A percentile compares a stretch with the other conserved stretches of the same genome.
These are phyloP conservation scores for Kodamaea laetipori DNA, from an alignment of 805 yeast genomes.

Conservation along the genomic window DNA sequence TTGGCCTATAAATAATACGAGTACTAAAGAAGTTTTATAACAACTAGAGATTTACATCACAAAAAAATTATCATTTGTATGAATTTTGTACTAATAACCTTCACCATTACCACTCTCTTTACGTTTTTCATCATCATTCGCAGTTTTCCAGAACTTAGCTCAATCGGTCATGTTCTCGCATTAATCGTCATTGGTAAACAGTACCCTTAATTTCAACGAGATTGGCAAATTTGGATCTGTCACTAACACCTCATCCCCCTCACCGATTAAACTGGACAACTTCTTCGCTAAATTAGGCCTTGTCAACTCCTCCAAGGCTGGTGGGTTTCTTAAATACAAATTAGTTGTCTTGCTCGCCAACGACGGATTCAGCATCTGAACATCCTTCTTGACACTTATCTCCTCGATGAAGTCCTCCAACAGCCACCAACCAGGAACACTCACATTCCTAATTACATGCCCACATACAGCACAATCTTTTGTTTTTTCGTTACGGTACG, in stretches of 20 bases:
- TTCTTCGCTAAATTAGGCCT: conserved; percentile 41
- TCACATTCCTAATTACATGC: conserved; percentile 25
- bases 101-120: too few relatives aligned
- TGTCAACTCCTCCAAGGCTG: conserved; percentile 47
- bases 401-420: conserved; percentile 44
- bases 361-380: conserved; percentile 47
- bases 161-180: too few relatives aligned
- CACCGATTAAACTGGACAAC: conserved; percentile 38
- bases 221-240: conserved; percentile 57
- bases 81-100: too few relatives aligned
- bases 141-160: too few relatives aligned
- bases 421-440: conserved; percentile 32
- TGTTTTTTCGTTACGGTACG: conserved; percentile 63
- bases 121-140: too few relatives aligned
- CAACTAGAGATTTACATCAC: too few relatives aligned
- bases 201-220: conserved; percentile 25
- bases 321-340: conserved; percentile 52
- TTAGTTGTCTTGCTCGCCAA: conserved; percentile 40
- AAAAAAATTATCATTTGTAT: too few relatives aligned
- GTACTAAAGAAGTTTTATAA: too few relatives aligned
- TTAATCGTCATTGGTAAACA: conserved; percentile 1
- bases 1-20: too few relatives aligned
- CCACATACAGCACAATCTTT: conserved; percentile 82
- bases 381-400: conserved; percentile 31
- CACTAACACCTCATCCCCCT: conserved; percentile 52